phyloP scores from a whole-genome alignment of 805 yeast genomes.

The Hanseniaspora occidentalis region DNA sequence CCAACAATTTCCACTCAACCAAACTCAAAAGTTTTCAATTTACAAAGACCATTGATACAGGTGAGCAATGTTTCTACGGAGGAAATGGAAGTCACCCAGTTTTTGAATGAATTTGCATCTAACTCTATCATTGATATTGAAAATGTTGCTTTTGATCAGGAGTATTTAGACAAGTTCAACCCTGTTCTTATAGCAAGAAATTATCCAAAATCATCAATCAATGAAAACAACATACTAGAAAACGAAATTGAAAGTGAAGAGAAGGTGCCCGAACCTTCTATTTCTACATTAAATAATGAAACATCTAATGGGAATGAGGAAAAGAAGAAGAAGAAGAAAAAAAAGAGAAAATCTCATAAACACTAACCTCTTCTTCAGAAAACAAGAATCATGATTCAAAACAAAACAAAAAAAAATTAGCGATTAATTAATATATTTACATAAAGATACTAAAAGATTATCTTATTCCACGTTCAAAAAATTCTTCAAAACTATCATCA shows the following conservation, averaged over 20 bases:
- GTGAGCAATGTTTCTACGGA: slow-evolving; percentile 15
- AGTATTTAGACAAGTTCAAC: neutral
- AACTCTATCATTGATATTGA: neutral
- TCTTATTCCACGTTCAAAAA: no score
- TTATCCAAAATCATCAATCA: neutral
- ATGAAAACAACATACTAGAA: neutral
- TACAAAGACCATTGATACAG: neutral
- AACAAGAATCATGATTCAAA: no score
- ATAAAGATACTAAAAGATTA: no score
- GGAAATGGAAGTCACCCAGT: slow-evolving; percentile 18
- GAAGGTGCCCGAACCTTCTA: neutral
- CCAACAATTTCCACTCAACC: neutral
- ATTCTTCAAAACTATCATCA: no score
- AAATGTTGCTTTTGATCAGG: neutral
- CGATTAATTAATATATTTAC: no score
- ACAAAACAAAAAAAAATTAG: no score
- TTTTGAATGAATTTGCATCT: slow-evolving; percentile 4
- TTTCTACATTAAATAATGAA: neutral
- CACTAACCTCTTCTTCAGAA: no score
- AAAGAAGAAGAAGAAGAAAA: neutral
- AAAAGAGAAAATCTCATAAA: neutral
- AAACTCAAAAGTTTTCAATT: neutral
- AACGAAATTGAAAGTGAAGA: neutral
- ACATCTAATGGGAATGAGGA: neutral
- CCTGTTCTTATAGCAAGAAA: neutral